phyloP scores from a whole-genome alignment of 2,329 filamentous ascomycete species.

The Penicillium frequentans region DNA sequence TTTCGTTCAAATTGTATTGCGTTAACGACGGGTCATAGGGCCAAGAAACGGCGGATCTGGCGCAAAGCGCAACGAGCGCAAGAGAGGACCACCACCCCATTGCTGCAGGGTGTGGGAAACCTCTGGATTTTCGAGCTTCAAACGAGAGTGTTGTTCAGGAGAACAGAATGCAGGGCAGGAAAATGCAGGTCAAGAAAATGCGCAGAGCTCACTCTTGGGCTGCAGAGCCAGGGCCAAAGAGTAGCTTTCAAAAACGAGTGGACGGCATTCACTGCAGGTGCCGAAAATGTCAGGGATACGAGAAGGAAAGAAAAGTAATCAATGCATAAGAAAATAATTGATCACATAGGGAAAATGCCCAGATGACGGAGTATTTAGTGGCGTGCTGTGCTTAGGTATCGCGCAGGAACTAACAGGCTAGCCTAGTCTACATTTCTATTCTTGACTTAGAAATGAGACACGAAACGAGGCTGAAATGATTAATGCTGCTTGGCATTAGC shows the following conservation, averaged over 20 bases:
- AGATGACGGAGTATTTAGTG: not conserved
- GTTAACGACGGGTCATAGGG: constrained; percentile 52
- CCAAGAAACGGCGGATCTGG: constrained; percentile 31
- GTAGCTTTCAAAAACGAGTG: constrained; percentile 11
- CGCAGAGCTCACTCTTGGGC: not conserved
- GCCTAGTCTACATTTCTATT: not conserved
- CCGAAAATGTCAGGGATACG: not conserved
- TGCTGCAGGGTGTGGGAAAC: constrained; percentile 1
- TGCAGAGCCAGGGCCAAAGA: not conserved
- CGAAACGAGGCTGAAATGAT: not conserved
- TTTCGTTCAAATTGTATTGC: constrained; percentile 62
- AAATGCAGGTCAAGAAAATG: not conserved
- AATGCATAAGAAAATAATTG: not conserved
- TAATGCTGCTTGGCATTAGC: not conserved
- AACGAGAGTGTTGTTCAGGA: not conserved
- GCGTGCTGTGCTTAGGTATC: not conserved
- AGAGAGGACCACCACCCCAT: constrained; percentile 34
- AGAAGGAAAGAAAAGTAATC: not conserved
- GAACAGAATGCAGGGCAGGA: not conserved
- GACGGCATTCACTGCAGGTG: constrained; percentile 1
- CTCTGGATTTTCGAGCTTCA: not conserved
- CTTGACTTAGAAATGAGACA: constrained; percentile 1
- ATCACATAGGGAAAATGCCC: not conserved
- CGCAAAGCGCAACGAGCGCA: constrained; percentile 33
- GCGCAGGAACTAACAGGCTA: not conserved